A percentile compares a stretch with the other conserved stretches of the same genome.
Conservation (phyloP, 1,139 yeast species). For the Lodderomyces jiufengensis region DNA sequence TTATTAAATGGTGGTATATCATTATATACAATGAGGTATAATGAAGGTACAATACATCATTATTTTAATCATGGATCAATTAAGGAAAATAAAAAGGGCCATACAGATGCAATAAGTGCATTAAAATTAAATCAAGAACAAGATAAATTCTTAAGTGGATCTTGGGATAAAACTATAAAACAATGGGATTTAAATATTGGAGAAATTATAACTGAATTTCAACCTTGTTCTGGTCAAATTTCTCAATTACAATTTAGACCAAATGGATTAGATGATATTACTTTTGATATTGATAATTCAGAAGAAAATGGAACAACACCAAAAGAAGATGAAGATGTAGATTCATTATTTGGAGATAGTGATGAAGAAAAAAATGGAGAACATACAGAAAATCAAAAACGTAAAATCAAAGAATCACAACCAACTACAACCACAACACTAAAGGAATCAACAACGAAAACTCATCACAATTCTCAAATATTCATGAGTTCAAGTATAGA, state of each 20-base stretch:
- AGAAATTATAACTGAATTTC: constrained; percentile 41
- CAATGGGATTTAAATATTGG: constrained; percentile 91
- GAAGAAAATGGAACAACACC: constrained; percentile 1
- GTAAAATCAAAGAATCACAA: constrained; percentile 21
- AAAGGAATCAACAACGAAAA: constrained; percentile 18
- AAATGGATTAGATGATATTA: constrained; percentile 46
- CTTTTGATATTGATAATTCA: constrained; percentile 12
- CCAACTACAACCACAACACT: constrained; percentile 9
- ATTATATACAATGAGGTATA: constrained; percentile 82
- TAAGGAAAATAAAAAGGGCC: constrained; percentile 33
- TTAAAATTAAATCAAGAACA: constrained; percentile 61
- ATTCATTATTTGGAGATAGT: constrained; percentile 76
- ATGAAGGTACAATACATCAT: constrained; percentile 79
- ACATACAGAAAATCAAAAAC: constrained; percentile 15
- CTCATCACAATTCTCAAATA: constrained; percentile 47
- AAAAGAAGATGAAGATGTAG: constrained; percentile 50
- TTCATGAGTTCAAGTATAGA: constrained; percentile 82
- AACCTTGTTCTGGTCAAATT: constrained; percentile 70
- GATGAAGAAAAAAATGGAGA: constrained; percentile 45
- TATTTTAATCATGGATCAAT: constrained; percentile 51
- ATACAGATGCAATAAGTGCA: constrained; percentile 72
- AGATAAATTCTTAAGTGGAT: constrained; percentile 67
- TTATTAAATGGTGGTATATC: constrained; percentile 85
- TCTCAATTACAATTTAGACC: constrained; percentile 82
- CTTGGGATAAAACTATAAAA: constrained; percentile 80